Evolutionary conservation across 441 rosid genomes (phyloP).

Genomic region (Eruca vesicaria): DNA sequence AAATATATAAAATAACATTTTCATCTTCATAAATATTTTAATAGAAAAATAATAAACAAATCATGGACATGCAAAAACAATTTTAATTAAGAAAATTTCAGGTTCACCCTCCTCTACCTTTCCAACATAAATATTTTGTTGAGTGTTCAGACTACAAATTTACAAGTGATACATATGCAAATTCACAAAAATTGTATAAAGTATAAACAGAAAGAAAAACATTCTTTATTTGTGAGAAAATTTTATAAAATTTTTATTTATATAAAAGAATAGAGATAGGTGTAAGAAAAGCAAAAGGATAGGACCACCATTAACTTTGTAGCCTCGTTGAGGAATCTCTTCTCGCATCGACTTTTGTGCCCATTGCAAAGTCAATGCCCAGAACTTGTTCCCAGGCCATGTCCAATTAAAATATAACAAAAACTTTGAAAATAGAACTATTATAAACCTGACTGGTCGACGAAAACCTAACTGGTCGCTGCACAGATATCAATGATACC

Average conservation of each 20-base stretch:
- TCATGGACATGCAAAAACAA: too few relatives aligned
- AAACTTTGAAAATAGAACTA: not conserved
- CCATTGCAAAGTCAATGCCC: constrained; percentile 58
- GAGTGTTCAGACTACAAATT: not conserved
- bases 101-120: not conserved
- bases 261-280: not conserved
- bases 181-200: not conserved
- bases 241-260: not conserved
- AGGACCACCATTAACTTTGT: constrained; percentile 28
- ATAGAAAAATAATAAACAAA: too few relatives aligned
- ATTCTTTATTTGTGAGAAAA: not conserved
- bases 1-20: not conserved
- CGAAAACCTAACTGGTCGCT: constrained; percentile 21
- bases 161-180: not conserved
- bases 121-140: not conserved
- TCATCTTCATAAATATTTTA: too few relatives aligned
- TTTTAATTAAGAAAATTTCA: too few relatives aligned
- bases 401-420: not conserved
- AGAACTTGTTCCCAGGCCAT: constrained; percentile 44
- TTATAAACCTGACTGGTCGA: constrained; percentile 30
- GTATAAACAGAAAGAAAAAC: not conserved
- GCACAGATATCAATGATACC: constrained; percentile 36
- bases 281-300: constrained; percentile 43
- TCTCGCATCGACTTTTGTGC: constrained; percentile 29
- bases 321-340: constrained; percentile 81